Conservation (phyloP, 1,284 basidiomycete species). For the Peniophora sp. region DNA sequence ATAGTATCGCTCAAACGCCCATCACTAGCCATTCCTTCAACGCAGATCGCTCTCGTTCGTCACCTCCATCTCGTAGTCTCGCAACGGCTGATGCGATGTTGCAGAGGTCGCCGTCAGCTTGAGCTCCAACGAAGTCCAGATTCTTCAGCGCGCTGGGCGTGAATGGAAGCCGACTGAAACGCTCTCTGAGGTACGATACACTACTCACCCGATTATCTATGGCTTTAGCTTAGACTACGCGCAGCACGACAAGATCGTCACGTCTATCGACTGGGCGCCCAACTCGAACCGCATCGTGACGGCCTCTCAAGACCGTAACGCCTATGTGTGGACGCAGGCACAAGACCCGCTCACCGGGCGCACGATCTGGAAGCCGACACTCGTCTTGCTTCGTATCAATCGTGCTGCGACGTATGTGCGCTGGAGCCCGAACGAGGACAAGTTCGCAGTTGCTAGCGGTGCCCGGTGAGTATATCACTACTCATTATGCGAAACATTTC, state of each 20-base stretch:
- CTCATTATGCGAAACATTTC: background rate
- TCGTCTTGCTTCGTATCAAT: slow-evolving; percentile 95
- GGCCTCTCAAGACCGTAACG: slow-evolving; percentile 96
- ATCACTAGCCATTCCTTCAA: slow-evolving; percentile 92
- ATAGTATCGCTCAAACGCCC: slow-evolving; percentile 73
- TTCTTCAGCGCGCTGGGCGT: slow-evolving; percentile 61
- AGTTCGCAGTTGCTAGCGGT: slow-evolving; percentile 97
- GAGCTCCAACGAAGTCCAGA: slow-evolving; percentile 86
- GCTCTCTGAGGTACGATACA: slow-evolving; percentile 66
- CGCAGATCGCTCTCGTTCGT: slow-evolving; percentile 79
- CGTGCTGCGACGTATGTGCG: slow-evolving; percentile 92
- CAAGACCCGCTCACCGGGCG: slow-evolving; percentile 64
- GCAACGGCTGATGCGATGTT: slow-evolving; percentile 4
- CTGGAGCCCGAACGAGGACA: slow-evolving; percentile 97
- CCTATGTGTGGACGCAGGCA: slow-evolving; percentile 94
- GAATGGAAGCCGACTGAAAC: slow-evolving; percentile 79
- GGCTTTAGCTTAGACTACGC: background rate
- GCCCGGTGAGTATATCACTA: slow-evolving; percentile 56
- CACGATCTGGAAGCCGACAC: slow-evolving; percentile 87
- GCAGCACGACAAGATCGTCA: slow-evolving; percentile 97
- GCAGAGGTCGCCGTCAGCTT: slow-evolving; percentile 87
- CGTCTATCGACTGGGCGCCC: slow-evolving; percentile 98
- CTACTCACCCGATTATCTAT: slow-evolving; percentile 13
- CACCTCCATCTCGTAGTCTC: background rate
- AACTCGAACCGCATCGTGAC: slow-evolving; percentile 96